These are phyloP conservation scores for Neltuma alba DNA, from an alignment of 306 rosid species.

Conservation along the genomic window DNA sequence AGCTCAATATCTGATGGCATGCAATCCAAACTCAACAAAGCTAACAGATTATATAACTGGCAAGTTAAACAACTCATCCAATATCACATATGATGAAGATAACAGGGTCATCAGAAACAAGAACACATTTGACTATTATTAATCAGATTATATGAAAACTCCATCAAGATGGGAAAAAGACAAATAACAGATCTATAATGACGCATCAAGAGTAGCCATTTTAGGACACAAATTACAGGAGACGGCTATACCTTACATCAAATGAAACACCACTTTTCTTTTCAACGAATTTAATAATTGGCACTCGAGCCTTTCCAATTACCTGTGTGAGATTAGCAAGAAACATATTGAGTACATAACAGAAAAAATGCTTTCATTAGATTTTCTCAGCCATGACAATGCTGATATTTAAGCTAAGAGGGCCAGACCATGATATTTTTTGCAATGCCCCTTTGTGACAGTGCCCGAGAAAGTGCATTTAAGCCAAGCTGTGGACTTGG, in stretches of 20 bases:
- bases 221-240: constrained; percentile 19
- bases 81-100: not conserved
- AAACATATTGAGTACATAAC: constrained; percentile 28
- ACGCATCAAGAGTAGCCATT: not conserved
- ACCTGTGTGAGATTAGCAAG: constrained; percentile 55
- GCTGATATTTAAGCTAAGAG: constrained; percentile 22
- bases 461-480: constrained; percentile 89
- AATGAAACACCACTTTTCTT: constrained; percentile 79
- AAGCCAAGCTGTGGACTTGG: constrained; percentile 80
- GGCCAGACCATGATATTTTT: constrained; percentile 74
- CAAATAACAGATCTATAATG: not conserved
- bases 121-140: not conserved
- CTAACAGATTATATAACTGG: not conserved
- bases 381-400: constrained; percentile 3
- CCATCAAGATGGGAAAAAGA: not conserved
- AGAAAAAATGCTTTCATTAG: not conserved
- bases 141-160: constrained; percentile 6
- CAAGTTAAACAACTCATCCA: constrained; percentile 29
- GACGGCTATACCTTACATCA: constrained; percentile 73
- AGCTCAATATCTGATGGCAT: not conserved
- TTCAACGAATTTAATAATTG: constrained; percentile 89
- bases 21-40: not conserved
- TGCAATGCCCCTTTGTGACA: constrained; percentile 84
- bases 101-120: not conserved
- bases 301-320: constrained; percentile 95